These are phyloP conservation scores for Lyophyllum decastes DNA, from an alignment of 768 basidiomycete genomes.

Conservation along the genomic window DNA sequence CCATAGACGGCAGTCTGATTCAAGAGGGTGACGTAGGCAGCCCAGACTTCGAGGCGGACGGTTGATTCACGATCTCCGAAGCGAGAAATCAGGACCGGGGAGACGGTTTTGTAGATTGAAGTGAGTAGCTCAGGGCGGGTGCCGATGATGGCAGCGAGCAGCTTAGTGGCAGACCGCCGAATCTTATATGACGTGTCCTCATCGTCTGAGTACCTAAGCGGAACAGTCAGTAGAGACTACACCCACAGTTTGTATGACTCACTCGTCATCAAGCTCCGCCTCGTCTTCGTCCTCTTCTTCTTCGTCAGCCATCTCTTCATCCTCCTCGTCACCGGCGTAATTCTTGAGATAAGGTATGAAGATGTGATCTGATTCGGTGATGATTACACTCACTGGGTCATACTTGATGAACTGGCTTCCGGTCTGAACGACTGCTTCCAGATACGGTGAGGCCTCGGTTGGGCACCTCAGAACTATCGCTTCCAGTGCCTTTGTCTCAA, in stretches of 20 bases:
- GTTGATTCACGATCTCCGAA: slow-evolving; percentile 96
- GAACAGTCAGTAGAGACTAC: slow-evolving; percentile 8
- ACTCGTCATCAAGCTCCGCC: slow-evolving; percentile 79
- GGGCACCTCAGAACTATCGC: slow-evolving; percentile 83
- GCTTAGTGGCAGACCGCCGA: slow-evolving; percentile 89
- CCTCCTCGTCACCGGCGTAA: slow-evolving; percentile 52
- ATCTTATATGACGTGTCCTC: slow-evolving; percentile 99
- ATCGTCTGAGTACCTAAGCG: slow-evolving; percentile 87
- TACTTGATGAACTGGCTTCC: slow-evolving; percentile 85
- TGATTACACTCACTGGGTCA: slow-evolving; percentile 67
- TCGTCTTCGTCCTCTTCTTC: slow-evolving; percentile 83
- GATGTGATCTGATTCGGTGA: background rate
- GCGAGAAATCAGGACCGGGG: slow-evolving; percentile 86
- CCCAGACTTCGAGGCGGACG: slow-evolving; percentile 90
- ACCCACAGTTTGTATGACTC: slow-evolving; percentile 25
- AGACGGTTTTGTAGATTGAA: slow-evolving; percentile 79
- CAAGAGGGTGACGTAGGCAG: slow-evolving; percentile 79
- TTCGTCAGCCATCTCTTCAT: slow-evolving; percentile 70
- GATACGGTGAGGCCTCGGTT: slow-evolving; percentile 73
- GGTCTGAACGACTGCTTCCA: slow-evolving; percentile 66
- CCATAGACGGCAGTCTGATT: slow-evolving; percentile 85
- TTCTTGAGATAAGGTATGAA: slow-evolving; percentile 34
- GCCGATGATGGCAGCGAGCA: slow-evolving; percentile 80
- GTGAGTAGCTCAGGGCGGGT: slow-evolving; percentile 88
- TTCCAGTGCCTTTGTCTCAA: slow-evolving; percentile 70